Evolutionary conservation across 495 filamentous ascomycete genomes (phyloP), one percentile per base, ranked within the genome.

Genomic region (Penicillium robsamsonii): DNA sequence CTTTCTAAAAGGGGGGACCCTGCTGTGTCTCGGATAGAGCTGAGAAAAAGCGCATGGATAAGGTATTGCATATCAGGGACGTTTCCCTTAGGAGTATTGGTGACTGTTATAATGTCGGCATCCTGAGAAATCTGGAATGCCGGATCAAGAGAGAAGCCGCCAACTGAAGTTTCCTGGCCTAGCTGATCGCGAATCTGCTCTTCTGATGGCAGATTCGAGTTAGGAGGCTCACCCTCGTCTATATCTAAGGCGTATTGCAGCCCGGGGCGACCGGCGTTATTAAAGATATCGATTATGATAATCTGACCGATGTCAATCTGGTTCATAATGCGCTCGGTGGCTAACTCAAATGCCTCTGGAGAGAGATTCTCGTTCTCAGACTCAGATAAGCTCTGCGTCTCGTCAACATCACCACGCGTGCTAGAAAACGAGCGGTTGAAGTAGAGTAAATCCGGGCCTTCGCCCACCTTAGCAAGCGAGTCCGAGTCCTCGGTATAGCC

Each of bases 391-490:
- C 27, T 15, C 15, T 50, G 54, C 18, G 37, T 18, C 18, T 27
- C 4, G 7, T 56, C 46, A 56, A 42, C 42, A 13, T 52, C 20
- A 42, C 11, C 17, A 43, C 33, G 31, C 10, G 48, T 50, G 29
- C 20, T 45, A 33, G 60, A 54, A 46, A 63, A 59, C 12, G 52
- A 30, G 56, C 60, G 56, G 27, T 53, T 63, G 53, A 63, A 63
- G 27, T 24, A 50, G 6, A 63, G 42, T 9, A 40, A 46, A 25
- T 63, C 60, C 6, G 60, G 60, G 24, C 42, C 56, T 44, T 53
- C 48, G 44, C 60, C 60, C 1, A 27, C 40, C 29, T 49, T 31
- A 4, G 20, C 38, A 22, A 22, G 2, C 22, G 1, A 1, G 22
- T 22, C 22, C 22, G 22, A 22, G 22, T 22, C 22, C 22, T 22